These are phyloP conservation scores for Acanthamoeba lenticulata DNA, from an alignment of 208 protist genomes.

Conservation along the genomic window DNA sequence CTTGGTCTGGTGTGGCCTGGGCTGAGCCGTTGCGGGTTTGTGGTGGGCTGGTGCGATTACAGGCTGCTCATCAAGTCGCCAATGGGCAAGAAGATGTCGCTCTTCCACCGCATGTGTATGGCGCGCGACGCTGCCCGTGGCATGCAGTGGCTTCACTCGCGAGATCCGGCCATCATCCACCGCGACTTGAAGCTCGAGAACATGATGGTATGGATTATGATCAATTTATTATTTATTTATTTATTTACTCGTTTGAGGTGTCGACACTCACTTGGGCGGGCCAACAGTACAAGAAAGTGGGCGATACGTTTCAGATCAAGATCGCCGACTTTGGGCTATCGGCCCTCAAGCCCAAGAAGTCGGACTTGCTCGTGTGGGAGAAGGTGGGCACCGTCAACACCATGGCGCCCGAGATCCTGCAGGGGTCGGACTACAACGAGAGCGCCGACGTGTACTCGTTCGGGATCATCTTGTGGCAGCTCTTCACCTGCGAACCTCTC, in stretches of 20 bases:
- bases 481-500: slow-evolving; percentile 47
- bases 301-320: slow-evolving; percentile 51
- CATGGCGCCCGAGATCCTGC: slow-evolving; percentile 17
- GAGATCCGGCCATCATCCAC: slow-evolving; percentile 59
- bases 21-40: background rate
- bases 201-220: slow-evolving; percentile 22
- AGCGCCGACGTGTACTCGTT: slow-evolving; percentile 56
- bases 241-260: background rate
- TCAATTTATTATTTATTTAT: background rate
- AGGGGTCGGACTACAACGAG: slow-evolving; percentile 64
- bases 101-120: slow-evolving; percentile 53
- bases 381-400: slow-evolving; percentile 58
- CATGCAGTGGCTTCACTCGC: slow-evolving; percentile 60
- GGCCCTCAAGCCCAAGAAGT: slow-evolving; percentile 66
- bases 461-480: slow-evolving; percentile 26
- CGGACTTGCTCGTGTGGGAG: slow-evolving; percentile 25
- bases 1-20: background rate
- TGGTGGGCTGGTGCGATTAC: background rate
- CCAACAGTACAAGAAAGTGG: slow-evolving; percentile 46
- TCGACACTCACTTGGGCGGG: background rate
- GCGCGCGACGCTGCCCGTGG: slow-evolving; percentile 4
- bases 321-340: slow-evolving; percentile 53
- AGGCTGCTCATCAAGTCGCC: slow-evolving; percentile 54
- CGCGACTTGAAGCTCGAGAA: slow-evolving; percentile 53
- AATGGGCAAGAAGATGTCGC: slow-evolving; percentile 59